Conservation (phyloP, 2,329 filamentous ascomycete species). For the Cercospora sp. region DNA sequence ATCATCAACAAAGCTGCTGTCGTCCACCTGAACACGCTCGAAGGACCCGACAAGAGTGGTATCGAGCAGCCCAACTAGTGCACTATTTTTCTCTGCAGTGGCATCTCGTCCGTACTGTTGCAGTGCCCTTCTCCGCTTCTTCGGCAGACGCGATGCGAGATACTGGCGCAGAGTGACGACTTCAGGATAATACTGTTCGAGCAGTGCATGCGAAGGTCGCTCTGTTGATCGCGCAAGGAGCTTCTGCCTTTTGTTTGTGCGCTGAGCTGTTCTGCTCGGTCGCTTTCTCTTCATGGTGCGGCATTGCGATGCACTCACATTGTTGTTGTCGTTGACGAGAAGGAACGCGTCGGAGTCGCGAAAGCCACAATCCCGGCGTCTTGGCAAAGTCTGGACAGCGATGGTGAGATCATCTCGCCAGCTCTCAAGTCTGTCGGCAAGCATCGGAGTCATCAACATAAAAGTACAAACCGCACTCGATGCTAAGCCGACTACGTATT, state of each 20-base stretch:
- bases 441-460: conserved; percentile 8
- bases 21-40: conserved; percentile 37
- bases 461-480: not conserved
- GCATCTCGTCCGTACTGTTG: conserved; percentile 30
- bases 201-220: conserved; percentile 26
- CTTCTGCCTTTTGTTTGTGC: conserved; percentile 23
- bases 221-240: not conserved
- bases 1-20: conserved; percentile 35
- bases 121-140: conserved; percentile 30
- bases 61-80: conserved; percentile 65
- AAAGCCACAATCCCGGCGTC: not conserved
- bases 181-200: conserved; percentile 32
- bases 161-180: conserved; percentile 35
- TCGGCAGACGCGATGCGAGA: conserved; percentile 32
- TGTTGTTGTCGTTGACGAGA: not conserved
- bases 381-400: not conserved
- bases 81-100: conserved; percentile 19
- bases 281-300: conserved; percentile 30
- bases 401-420: conserved; percentile 16
- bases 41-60: conserved; percentile 64
- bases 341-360: conserved; percentile 8
- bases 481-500: not conserved
- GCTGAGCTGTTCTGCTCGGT: conserved; percentile 8
- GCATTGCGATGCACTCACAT: not conserved
- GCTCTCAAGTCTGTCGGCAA: conserved; percentile 1